Evolutionary conservation across 805 yeast species (phyloP), one percentile per base, ranked within the genome.

Genomic region (Yamadazyma paraphyllophila): DNA sequence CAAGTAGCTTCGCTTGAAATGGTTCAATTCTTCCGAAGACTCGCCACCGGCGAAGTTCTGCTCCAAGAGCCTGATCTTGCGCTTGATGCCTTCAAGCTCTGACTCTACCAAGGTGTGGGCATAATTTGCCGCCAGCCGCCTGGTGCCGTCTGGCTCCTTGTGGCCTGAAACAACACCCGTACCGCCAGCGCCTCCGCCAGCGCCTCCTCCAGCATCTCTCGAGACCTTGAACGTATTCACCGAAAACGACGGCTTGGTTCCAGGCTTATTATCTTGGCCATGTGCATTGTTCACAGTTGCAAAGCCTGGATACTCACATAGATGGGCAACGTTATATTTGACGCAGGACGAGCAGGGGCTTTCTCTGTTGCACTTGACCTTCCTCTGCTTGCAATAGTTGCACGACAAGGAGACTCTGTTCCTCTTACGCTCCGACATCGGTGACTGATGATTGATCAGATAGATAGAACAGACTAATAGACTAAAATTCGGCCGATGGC

Each of bases 301-400:
- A 31, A 44, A 39, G 2, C 66, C 73, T 14, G 66, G 48, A 46
- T 71, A 71, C 30, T 63, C 65, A 48, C 77, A 71, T 31, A 66
- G 45, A 45, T 70, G 71, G 9, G 64, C 61, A 17, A 69, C 75
- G 16, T 67, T 65, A 50, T 71, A 67, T 45, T 61, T 62, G 13
- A 66, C 62, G 52, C 77, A 71, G 5, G 73, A 73, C 4, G 68
- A 59, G 50, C 77, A 71, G 2, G 77, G 77, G 39, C 59, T 55
- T 12, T 52, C 66, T 44, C 69, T 67, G 51, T 71, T 75, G 56
- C 76, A 71, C 47, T 66, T 68, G 49, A 71, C 76, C 53, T 71
- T 71, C 7, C 77, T 49, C 41, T 61, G 63, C 48, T 69, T 68
- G 53, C 77, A 71, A 41, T 65, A 64, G 36, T 65, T 57, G 47